Evolutionary conservation across 2,329 filamentous ascomycete genomes (phyloP).

Genomic region (Dothideomycetes sp.): DNA sequence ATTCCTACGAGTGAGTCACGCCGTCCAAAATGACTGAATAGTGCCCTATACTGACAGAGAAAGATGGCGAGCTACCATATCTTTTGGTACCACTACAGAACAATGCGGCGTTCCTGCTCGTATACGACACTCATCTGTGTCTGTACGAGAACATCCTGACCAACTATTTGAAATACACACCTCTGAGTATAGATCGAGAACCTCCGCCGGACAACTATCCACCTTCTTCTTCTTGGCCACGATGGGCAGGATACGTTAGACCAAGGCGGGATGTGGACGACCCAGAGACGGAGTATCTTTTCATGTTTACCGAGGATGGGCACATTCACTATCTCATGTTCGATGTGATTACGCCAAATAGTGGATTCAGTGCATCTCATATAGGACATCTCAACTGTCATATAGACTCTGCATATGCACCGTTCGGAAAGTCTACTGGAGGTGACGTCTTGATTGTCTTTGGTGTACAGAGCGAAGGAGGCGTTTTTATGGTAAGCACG

Average conservation of each 20-base stretch:
- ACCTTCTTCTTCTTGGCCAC: neutral
- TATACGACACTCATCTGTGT: neutral
- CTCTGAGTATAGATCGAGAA: neutral
- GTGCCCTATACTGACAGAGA: neutral
- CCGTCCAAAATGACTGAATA: neutral
- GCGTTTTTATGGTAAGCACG: constrained; percentile 9
- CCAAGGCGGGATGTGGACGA: constrained; percentile 60
- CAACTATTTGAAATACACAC: neutral
- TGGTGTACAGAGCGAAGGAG: constrained; percentile 2
- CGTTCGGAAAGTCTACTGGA: constrained; percentile 48
- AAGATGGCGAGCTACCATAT: constrained; percentile 12
- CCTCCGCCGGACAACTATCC: constrained; percentile 3
- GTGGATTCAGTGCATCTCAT: constrained; percentile 39
- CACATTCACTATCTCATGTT: constrained; percentile 65
- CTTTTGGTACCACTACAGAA: constrained; percentile 16
- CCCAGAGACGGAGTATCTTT: constrained; percentile 65
- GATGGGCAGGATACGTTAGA: constrained; percentile 76
- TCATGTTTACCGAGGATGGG: constrained; percentile 82
- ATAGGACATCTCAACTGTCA: constrained; percentile 62
- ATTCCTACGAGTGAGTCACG: constrained; percentile 1
- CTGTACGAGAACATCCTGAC: constrained; percentile 13
- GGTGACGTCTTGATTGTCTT: constrained; percentile 1
- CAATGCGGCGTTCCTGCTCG: constrained; percentile 14
- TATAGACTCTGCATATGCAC: constrained; percentile 74
- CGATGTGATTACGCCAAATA: constrained; percentile 44